These are phyloP conservation scores for Croton laevigatus DNA, from an alignment of 441 rosid species.

Conservation along the genomic window DNA sequence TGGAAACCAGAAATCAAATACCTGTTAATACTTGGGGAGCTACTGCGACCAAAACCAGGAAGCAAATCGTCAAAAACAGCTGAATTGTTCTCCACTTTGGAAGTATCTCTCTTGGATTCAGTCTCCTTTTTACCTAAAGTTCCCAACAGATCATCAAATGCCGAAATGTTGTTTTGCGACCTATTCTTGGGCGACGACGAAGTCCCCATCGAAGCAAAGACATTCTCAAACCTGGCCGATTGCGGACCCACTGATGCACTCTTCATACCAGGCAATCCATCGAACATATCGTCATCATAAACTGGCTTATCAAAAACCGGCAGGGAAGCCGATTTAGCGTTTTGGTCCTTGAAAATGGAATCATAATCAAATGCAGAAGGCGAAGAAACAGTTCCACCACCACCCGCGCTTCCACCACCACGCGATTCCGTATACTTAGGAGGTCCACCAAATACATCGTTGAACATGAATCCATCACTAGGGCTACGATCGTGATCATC, in stretches of 20 bases:
- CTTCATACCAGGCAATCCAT: conserved; percentile 69
- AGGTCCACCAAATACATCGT: conserved; percentile 55
- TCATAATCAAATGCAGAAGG: conserved; percentile 50
- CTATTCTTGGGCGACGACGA: conserved; percentile 29
- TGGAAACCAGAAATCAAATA: conserved; percentile 18
- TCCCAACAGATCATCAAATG: conserved; percentile 71
- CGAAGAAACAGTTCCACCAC: conserved; percentile 18
- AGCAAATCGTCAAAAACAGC: conserved; percentile 62
- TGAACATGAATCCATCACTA: conserved; percentile 37
- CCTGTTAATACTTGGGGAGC: conserved; percentile 50
- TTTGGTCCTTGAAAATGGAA: conserved; percentile 49
- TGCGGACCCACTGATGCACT: conserved; percentile 31
- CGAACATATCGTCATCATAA: conserved; percentile 72
- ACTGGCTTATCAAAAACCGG: conserved; percentile 80
- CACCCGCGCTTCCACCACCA: conserved; percentile 9
- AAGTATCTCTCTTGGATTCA: conserved; percentile 35
- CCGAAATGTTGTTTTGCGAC: conserved; percentile 30
- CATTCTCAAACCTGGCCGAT: conserved; percentile 42
- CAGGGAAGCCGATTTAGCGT: conserved; percentile 39
- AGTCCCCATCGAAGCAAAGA: conserved; percentile 41
- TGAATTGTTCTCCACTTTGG: conserved; percentile 33
- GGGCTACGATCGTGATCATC: conserved; percentile 45
- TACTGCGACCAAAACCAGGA: conserved; percentile 68
- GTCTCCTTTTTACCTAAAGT: conserved; percentile 47
- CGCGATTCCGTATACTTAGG: conserved; percentile 48